Evolutionary conservation across 192 early-diverging fungal species (phyloP).

Genomic region (Borealophlyctis nickersoniae): DNA sequence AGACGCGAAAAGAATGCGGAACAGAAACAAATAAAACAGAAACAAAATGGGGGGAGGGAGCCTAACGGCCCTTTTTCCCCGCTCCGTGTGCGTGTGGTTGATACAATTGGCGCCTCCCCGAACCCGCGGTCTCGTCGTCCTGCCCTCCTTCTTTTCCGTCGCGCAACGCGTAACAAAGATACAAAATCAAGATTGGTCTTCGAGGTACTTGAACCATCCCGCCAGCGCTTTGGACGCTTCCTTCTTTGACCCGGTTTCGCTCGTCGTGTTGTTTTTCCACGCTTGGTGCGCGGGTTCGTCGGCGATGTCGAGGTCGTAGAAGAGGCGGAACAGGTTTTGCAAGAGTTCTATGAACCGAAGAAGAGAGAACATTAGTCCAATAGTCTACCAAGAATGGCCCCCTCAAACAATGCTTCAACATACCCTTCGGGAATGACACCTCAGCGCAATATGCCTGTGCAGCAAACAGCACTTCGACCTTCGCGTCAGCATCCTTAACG

Average conservation of each 20-base stretch:
- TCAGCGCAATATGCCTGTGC: conserved; percentile 24
- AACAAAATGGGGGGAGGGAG: no score
- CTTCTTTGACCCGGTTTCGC: conserved; percentile 2
- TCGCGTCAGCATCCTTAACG: conserved; percentile 1
- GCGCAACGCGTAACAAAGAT: no score
- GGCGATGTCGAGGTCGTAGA: conserved; percentile 33
- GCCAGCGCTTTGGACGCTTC: conserved; percentile 23
- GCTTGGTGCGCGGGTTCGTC: conserved; percentile 23
- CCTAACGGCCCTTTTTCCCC: no score
- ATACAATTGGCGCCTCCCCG: no score
- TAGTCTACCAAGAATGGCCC: conserved; percentile 1
- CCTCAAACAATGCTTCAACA: conserved; percentile 15
- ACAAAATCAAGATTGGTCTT: no score
- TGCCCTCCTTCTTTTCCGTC: no score
- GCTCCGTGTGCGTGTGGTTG: no score
- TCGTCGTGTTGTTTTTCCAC: conserved; percentile 21
- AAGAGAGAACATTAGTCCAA: neutral
- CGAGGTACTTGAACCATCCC: conserved; percentile 31
- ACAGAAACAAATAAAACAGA: no score
- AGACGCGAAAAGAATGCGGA: no score
- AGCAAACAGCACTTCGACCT: conserved; percentile 26
- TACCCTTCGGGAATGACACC: conserved; percentile 13
- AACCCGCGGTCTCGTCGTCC: no score
- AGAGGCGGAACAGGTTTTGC: conserved; percentile 43
- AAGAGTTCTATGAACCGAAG: conserved; percentile 29